Conservation (phyloP, 2,329 filamentous ascomycete species). For the Phyllosticta citrichinensis region DNA sequence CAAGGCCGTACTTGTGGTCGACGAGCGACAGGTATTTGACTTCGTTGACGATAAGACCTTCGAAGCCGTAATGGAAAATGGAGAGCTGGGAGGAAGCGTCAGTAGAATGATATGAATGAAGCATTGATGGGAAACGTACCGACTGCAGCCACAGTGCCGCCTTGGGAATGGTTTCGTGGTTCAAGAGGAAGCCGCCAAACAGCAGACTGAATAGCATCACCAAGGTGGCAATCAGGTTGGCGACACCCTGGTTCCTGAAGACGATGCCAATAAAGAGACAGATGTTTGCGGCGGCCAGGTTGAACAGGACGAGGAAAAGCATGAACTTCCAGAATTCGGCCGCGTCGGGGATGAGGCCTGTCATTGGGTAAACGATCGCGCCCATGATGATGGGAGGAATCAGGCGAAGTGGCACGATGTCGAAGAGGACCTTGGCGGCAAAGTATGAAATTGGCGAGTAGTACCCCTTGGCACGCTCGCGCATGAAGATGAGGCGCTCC, state of each 20-base stretch:
- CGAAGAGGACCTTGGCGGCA: constrained; percentile 91
- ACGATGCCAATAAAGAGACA: constrained; percentile 95
- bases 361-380: constrained; percentile 96
- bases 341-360: constrained; percentile 72
- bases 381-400: constrained; percentile 93
- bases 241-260: constrained; percentile 82
- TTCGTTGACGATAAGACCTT: constrained; percentile 94
- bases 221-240: constrained; percentile 84
- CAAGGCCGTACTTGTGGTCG: constrained; percentile 90
- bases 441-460: constrained; percentile 94
- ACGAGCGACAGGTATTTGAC: constrained; percentile 81
- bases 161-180: constrained; percentile 83
- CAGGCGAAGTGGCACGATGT: constrained; percentile 87
- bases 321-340: constrained; percentile 85
- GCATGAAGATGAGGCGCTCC: constrained; percentile 81
- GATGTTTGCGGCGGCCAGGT: constrained; percentile 84
- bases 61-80: constrained; percentile 97
- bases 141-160: constrained; percentile 83
- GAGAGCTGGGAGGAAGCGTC: constrained; percentile 49
- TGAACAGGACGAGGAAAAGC: constrained; percentile 87
- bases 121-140: constrained; percentile 30
- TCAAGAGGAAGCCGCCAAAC: constrained; percentile 87
- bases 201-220: constrained; percentile 96
- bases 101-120: constrained; percentile 1
- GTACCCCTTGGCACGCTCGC: constrained; percentile 93